phyloP scores from a whole-genome alignment of 2,329 filamentous ascomycete species.

The Neofusicoccum cordaticola region DNA sequence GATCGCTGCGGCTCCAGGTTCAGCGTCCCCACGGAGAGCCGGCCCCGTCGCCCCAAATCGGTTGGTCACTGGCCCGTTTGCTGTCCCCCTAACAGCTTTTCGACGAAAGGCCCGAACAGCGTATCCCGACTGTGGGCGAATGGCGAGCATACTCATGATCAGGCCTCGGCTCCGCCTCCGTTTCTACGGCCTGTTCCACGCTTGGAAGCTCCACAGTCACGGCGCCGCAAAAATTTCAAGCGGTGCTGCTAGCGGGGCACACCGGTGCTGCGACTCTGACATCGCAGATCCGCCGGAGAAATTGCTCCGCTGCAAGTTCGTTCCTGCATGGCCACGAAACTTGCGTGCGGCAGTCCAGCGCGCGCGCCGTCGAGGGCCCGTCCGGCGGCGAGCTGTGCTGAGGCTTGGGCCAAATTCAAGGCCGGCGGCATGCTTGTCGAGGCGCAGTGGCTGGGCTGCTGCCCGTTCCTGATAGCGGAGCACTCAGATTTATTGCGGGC shows the following conservation, averaged over 20 bases:
- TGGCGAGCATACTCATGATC: not conserved
- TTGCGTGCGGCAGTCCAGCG: not conserved
- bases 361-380: not conserved
- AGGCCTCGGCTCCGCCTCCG: slow-evolving; percentile 6
- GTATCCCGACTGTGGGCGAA: not conserved
- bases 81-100: slow-evolving; percentile 8
- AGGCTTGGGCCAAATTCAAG: not conserved
- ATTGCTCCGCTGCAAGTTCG: slow-evolving; percentile 9
- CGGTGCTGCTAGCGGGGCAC: slow-evolving; percentile 4
- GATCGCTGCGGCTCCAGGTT: slow-evolving; percentile 16
- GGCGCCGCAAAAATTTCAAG: slow-evolving; percentile 4
- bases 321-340: slow-evolving; percentile 18
- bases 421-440: not conserved
- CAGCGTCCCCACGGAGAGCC: slow-evolving; percentile 15
- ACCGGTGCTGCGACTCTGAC: not conserved
- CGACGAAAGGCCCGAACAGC: slow-evolving; percentile 5
- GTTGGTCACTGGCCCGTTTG: slow-evolving; percentile 3
- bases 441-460: not conserved
- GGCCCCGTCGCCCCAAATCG: slow-evolving; percentile 14
- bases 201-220: not conserved
- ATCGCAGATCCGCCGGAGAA: slow-evolving; percentile 16
- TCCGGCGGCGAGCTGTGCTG: not conserved
- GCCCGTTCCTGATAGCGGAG: not conserved
- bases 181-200: not conserved
- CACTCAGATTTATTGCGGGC: slow-evolving; percentile 4